Conservation (phyloP, 139 green algal species). For the Astrephomene gubernaculifera region DNA sequence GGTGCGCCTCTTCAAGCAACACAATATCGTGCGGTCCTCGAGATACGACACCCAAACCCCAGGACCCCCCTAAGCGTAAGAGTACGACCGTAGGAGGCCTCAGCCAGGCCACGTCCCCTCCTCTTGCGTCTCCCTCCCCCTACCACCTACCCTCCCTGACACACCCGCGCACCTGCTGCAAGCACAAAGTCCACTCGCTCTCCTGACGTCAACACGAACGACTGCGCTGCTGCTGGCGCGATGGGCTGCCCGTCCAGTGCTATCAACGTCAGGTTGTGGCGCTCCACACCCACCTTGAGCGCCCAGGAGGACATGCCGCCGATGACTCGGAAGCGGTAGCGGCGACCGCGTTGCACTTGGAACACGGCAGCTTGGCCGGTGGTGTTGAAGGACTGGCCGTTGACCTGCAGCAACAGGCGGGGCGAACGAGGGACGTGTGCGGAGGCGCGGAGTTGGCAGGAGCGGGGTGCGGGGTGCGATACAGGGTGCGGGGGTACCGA, state of each 20-base stretch:
- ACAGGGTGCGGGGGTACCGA: neutral
- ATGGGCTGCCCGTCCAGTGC: constrained; percentile 21
- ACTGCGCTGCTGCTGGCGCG: neutral
- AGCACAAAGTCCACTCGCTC: constrained; percentile 25
- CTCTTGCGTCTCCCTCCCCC: neutral
- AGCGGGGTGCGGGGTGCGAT: neutral
- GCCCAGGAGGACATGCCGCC: neutral
- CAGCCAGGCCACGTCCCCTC: neutral
- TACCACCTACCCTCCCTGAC: neutral
- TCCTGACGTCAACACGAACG: constrained; percentile 2
- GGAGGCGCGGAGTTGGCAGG: neutral
- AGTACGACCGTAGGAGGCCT: too few species aligned
- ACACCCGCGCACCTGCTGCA: neutral
- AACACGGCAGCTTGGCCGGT: constrained; percentile 1
- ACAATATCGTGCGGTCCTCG: neutral
- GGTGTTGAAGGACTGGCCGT: constrained; percentile 15
- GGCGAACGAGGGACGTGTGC: neutral
- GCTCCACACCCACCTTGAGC: neutral
- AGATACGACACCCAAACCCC: neutral
- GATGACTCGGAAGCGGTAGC: constrained; percentile 36
- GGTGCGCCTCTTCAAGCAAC: neutral
- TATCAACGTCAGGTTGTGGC: neutral
- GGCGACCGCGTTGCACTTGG: neutral
- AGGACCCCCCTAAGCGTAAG: neutral
- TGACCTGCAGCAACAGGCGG: constrained; percentile 23